Percentiles rank a stretch among this genome's conserved stretches.
These are phyloP conservation scores for Diaporthe batatas DNA, from an alignment of 2,329 filamentous ascomycete genomes.

Conservation along the genomic window DNA sequence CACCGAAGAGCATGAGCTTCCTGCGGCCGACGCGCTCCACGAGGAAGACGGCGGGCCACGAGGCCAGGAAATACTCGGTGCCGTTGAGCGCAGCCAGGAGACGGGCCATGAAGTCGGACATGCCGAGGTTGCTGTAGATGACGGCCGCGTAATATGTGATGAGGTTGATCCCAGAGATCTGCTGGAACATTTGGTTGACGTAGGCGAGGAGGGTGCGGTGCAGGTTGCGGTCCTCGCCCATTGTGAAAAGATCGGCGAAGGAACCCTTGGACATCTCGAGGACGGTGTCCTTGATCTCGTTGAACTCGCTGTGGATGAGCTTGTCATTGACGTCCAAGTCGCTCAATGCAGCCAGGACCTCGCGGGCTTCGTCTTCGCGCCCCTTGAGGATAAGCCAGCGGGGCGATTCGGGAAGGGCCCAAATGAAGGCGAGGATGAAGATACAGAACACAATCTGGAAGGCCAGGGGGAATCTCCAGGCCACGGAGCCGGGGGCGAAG, in stretches of 20 bases:
- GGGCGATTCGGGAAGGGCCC: conserved; percentile 66
- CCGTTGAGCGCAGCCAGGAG: conserved; percentile 68
- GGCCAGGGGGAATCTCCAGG: conserved; percentile 73
- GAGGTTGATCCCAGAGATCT: conserved; percentile 49
- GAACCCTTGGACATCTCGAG: conserved; percentile 61
- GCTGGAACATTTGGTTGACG: conserved; percentile 42
- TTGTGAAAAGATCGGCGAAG: conserved; percentile 44
- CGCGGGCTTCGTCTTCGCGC: conserved; percentile 58
- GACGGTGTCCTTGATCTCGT: conserved; percentile 72
- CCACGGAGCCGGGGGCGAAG: conserved; percentile 62
- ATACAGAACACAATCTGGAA: conserved; percentile 71
- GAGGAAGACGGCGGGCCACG: conserved; percentile 71
- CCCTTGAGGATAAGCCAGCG: conserved; percentile 61
- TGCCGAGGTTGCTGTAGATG: conserved; percentile 56
- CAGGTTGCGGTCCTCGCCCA: conserved; percentile 43
- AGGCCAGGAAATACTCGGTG: conserved; percentile 65
- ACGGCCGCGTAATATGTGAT: conserved; percentile 48
- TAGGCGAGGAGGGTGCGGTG: conserved; percentile 46
- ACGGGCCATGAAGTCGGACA: conserved; percentile 67
- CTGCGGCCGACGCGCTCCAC: conserved; percentile 77
- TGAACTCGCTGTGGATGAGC: conserved; percentile 67
- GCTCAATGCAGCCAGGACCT: conserved; percentile 58
- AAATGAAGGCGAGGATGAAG: conserved; percentile 67
- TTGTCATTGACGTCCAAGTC: conserved; percentile 60
- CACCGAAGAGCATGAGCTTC: conserved; percentile 79